These are phyloP conservation scores for Elaeis guineensis DNA, from an alignment of 176 grass and related monocot species.

Conservation along the genomic window DNA sequence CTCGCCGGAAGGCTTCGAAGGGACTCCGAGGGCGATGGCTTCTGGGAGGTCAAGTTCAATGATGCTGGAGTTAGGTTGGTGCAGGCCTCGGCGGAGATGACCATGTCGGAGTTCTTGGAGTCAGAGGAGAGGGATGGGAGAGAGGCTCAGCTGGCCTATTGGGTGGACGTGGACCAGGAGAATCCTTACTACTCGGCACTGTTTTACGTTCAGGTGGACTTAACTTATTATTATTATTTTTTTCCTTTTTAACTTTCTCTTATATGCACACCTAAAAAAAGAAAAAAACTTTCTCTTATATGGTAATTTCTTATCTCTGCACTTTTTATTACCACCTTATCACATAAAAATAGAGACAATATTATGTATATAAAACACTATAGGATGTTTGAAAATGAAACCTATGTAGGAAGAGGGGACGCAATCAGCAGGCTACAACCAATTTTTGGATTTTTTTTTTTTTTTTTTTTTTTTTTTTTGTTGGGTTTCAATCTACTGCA, in stretches of 20 bases:
- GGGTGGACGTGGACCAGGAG: slow-evolving; percentile 35
- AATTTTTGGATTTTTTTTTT: too few species aligned
- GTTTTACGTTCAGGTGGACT: slow-evolving; percentile 52
- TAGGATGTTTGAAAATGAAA: too few species aligned
- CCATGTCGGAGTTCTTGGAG: slow-evolving; percentile 48
- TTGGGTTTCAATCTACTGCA: too few species aligned
- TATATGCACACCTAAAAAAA: neutral
- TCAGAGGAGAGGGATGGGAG: slow-evolving; percentile 7
- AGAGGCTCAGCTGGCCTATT: slow-evolving; percentile 50
- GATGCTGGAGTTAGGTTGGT: slow-evolving; percentile 64
- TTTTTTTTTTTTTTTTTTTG: too few species aligned
- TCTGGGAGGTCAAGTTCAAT: slow-evolving; percentile 80
- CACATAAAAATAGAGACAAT: too few species aligned
- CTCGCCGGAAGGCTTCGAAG: slow-evolving; percentile 59
- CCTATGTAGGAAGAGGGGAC: too few species aligned
- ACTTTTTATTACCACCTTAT: too few species aligned
- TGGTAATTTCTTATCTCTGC: neutral
- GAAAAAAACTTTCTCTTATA: neutral
- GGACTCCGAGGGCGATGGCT: slow-evolving; percentile 24
- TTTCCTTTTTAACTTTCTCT: neutral
- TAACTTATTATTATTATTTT: too few species aligned
- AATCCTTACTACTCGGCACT: slow-evolving; percentile 45
- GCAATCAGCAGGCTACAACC: too few species aligned
- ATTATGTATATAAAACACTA: too few species aligned
- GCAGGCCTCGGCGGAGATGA: slow-evolving; percentile 50